Conservation (phyloP, 768 basidiomycete genomes). For the Tephrocybe sp. region DNA sequence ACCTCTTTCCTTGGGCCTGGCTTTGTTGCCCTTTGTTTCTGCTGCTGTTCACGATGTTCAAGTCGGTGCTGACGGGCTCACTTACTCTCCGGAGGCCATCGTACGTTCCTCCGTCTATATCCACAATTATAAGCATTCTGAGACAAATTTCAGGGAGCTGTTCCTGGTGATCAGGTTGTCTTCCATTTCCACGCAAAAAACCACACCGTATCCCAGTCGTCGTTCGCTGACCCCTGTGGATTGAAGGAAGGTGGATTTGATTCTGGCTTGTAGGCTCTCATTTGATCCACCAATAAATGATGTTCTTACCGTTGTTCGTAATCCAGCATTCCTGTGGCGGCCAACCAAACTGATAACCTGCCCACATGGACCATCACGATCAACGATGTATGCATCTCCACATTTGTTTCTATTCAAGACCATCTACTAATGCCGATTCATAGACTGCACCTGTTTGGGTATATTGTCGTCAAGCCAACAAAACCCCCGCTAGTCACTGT, state of each 20-base stretch:
- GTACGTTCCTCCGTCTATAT: constrained; percentile 29
- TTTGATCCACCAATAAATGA: constrained; percentile 6
- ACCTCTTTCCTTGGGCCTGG: constrained; percentile 44
- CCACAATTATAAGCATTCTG: not conserved
- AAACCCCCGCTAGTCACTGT: constrained; percentile 54
- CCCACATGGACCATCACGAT: constrained; percentile 54
- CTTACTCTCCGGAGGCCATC: constrained; percentile 51
- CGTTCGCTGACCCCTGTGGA: constrained; percentile 54
- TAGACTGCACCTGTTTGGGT: constrained; percentile 60
- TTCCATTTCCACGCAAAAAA: constrained; percentile 62
- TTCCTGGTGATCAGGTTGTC: constrained; percentile 55
- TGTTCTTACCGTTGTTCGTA: constrained; percentile 2
- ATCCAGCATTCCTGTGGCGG: constrained; percentile 48
- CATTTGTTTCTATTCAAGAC: not conserved
- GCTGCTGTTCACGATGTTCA: constrained; percentile 51
- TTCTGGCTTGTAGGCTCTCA: constrained; percentile 52
- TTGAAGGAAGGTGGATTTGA: constrained; percentile 48
- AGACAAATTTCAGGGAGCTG: constrained; percentile 34
- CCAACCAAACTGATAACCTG: constrained; percentile 45
- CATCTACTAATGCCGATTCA: not conserved
- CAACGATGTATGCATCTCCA: constrained; percentile 36
- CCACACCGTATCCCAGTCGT: constrained; percentile 51
- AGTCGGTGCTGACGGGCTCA: constrained; percentile 46
- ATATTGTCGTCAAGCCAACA: constrained; percentile 52
- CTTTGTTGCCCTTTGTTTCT: constrained; percentile 46